A percentile compares a stretch with the other conserved stretches of the same genome.
phyloP scores from a whole-genome alignment of 495 filamentous ascomycete genomes.

The Penicillium macrosclerotiorum region DNA sequence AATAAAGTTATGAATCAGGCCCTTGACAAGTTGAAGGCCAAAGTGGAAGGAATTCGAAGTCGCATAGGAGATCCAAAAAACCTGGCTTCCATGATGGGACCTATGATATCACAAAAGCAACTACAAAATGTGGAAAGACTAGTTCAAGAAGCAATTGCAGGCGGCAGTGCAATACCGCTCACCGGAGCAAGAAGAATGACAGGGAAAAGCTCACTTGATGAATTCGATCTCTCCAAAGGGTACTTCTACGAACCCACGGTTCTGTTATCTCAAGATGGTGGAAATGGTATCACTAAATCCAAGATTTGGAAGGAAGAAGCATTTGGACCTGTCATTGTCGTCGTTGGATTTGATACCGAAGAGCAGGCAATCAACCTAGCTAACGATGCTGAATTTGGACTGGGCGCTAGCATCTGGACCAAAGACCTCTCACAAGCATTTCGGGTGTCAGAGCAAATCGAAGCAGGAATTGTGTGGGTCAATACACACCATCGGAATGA shows the following conservation, averaged over 20 bases:
- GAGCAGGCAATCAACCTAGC: conserved; percentile 38
- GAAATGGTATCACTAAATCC: conserved; percentile 9
- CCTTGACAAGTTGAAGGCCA: conserved; percentile 36
- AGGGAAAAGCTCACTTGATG: conserved; percentile 21
- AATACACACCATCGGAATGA: conserved; percentile 40
- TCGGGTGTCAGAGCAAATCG: conserved; percentile 46
- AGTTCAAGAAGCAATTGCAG: conserved; percentile 28
- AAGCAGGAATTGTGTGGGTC: conserved; percentile 53
- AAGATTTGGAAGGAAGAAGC: conserved; percentile 43
- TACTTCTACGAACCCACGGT: conserved; percentile 61
- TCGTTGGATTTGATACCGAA: conserved; percentile 41
- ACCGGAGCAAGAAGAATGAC: conserved; percentile 34
- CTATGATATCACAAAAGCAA: conserved; percentile 20
- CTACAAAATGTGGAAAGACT: conserved; percentile 13
- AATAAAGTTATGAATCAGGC: conserved; percentile 37
- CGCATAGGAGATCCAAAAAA: conserved; percentile 27
- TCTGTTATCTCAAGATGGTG: conserved; percentile 23
- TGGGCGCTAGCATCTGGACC: conserved; percentile 50
- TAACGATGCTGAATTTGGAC: conserved; percentile 42
- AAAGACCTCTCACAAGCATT: conserved; percentile 49
- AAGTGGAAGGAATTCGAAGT: conserved; percentile 36
- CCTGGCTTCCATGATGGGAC: conserved; percentile 20
- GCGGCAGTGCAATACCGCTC: conserved; percentile 25
- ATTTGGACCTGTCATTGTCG: conserved; percentile 48
- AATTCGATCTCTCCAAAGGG: conserved; percentile 36